These are phyloP conservation scores for Kluyveromyces aestuarii DNA, from an alignment of 805 yeast species.

Conservation along the genomic window DNA sequence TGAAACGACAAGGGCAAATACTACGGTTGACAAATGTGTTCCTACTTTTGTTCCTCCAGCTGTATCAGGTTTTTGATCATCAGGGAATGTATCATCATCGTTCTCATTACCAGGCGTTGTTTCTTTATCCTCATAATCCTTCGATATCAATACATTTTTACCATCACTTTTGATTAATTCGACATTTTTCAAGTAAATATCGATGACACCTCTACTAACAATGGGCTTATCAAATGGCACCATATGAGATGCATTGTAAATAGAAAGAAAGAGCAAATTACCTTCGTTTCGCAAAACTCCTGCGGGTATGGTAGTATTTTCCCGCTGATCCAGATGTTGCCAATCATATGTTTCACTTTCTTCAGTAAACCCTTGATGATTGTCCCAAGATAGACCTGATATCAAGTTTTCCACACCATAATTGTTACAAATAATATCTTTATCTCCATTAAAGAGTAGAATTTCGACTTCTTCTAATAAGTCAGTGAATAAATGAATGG, in stretches of 20 bases:
- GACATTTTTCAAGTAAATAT: slow-evolving; percentile 39
- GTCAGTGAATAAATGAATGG: slow-evolving; percentile 59
- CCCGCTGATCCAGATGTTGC: slow-evolving; percentile 24
- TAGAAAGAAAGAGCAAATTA: slow-evolving; percentile 67
- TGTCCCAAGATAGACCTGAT: slow-evolving; percentile 55
- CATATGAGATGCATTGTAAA: slow-evolving; percentile 84
- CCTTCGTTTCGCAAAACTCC: slow-evolving; percentile 48
- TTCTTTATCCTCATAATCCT: background rate
- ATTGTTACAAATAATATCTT: slow-evolving; percentile 82
- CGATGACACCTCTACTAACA: slow-evolving; percentile 61
- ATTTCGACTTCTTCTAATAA: slow-evolving; percentile 51
- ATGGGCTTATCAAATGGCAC: slow-evolving; percentile 77
- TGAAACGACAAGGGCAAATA: slow-evolving; percentile 1
- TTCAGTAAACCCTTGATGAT: slow-evolving; percentile 31
- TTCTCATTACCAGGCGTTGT: slow-evolving; percentile 5
- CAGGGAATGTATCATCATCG: slow-evolving; percentile 6
- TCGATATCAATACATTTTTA: slow-evolving; percentile 15
- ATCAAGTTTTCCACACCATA: slow-evolving; percentile 65
- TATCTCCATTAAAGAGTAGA: slow-evolving; percentile 75
- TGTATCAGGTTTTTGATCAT: slow-evolving; percentile 12
- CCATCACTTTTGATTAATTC: slow-evolving; percentile 47
- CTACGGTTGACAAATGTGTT: background rate
- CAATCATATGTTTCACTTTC: slow-evolving; percentile 33
- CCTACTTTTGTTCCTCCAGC: background rate
- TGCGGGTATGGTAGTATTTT: slow-evolving; percentile 25